Evolutionary conservation across 192 early-diverging fungal species (phyloP).

Genomic region (Coemansia sp.): DNA sequence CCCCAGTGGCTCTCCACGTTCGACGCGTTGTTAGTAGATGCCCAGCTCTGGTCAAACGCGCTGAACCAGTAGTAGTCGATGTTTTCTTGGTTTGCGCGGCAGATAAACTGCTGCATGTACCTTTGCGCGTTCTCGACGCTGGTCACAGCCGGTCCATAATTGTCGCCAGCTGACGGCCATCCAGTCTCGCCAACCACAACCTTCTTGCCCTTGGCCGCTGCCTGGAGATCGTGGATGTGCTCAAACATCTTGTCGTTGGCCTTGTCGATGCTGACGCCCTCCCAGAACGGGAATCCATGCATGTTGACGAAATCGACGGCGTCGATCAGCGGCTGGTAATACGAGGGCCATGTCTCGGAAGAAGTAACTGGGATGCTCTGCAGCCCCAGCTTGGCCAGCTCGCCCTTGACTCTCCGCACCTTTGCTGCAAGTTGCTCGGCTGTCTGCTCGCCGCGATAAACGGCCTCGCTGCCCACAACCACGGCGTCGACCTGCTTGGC

Average conservation of each 20-base stretch:
- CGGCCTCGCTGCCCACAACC: slow-evolving; percentile 58
- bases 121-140: slow-evolving; percentile 52
- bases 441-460: slow-evolving; percentile 54
- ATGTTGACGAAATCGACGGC: slow-evolving; percentile 57
- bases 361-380: slow-evolving; percentile 31
- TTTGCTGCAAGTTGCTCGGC: slow-evolving; percentile 39
- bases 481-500: slow-evolving; percentile 51
- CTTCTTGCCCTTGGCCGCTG: slow-evolving; percentile 49
- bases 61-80: slow-evolving; percentile 61
- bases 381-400: slow-evolving; percentile 29
- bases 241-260: slow-evolving; percentile 55
- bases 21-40: slow-evolving; percentile 43
- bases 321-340: slow-evolving; percentile 44
- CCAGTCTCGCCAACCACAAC: slow-evolving; percentile 60
- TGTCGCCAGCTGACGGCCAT: slow-evolving; percentile 55
- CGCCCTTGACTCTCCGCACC: slow-evolving; percentile 45
- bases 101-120: slow-evolving; percentile 57
- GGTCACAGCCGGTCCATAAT: slow-evolving; percentile 50
- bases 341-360: slow-evolving; percentile 40
- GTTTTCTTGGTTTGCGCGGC: slow-evolving; percentile 50
- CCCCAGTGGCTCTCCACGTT: slow-evolving; percentile 48
- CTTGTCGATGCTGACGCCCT: slow-evolving; percentile 32
- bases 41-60: slow-evolving; percentile 63
- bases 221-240: slow-evolving; percentile 44
- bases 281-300: slow-evolving; percentile 66